phyloP scores from a whole-genome alignment of 2,329 filamentous ascomycete genomes.

The Neopestalotiopsis clavispora region DNA sequence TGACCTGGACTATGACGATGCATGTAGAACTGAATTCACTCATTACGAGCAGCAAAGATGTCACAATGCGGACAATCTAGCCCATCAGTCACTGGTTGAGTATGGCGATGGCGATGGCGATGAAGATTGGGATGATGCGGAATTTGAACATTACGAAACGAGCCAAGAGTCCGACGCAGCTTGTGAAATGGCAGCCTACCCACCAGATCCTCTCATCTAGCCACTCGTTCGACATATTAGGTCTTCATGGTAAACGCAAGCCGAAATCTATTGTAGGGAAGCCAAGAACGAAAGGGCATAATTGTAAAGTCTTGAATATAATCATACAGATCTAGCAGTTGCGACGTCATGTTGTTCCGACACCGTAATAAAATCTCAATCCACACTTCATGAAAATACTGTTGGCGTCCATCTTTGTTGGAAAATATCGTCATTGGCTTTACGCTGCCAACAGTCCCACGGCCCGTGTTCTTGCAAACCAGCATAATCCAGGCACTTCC shows the following conservation, averaged over 20 bases:
- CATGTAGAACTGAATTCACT: not conserved
- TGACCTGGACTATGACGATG: not conserved
- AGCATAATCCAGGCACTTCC: not conserved
- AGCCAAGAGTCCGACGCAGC: not conserved
- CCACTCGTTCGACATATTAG: not conserved
- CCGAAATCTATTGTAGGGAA: not conserved
- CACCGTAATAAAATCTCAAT: not conserved
- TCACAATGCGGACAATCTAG: no score
- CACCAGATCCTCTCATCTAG: not conserved
- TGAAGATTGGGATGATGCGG: not conserved
- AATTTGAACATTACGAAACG: not conserved
- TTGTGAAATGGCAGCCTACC: not conserved
- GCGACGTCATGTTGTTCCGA: not conserved
- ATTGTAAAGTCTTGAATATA: not conserved
- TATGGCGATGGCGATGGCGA: not conserved
- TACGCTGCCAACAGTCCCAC: not conserved
- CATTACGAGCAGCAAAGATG: no score
- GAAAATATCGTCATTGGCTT: not conserved
- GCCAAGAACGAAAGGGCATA: not conserved
- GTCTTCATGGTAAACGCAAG: not conserved
- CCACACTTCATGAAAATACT: not conserved
- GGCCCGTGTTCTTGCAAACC: not conserved
- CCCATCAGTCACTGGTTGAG: no score
- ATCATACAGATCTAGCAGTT: not conserved
- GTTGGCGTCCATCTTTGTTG: not conserved